Evolutionary conservation across 345 rosid species (phyloP), one percentile per base, ranked within the genome.

Genomic region (Limnanthes douglasii): DNA sequence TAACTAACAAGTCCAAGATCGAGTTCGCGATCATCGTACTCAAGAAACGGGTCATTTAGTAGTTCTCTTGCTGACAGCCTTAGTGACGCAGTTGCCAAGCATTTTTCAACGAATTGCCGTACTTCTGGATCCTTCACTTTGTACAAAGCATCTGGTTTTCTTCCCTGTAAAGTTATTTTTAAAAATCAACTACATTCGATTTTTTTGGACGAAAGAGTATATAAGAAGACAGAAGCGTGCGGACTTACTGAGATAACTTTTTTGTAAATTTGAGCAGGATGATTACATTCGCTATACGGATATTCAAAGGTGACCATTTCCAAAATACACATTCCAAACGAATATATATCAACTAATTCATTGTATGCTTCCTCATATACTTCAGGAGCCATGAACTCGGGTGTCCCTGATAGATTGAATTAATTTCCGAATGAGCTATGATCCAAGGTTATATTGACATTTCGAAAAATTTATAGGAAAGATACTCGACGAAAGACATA

Each of bases 321-420:
- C 59, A 92, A 60, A 31, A 92, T 64, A 73, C 96, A 80, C 99
- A 92, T 92, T 15, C 99, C 99, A 20, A 92, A 92, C 0, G 99
- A 78, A 49, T 92, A 92, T 49, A 85, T 72, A 56, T 92, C 99
- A n/a, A 92, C 99, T 32, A 92, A 47, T 50, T 92, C 96, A 50
- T 92, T 85, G 31, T 92, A 92, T 0, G 85, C 96, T 60, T 92
- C 99, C 64, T 81, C 86, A 25, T 85, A 92, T 11, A 92, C 82
- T 62, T 92, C 99, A 18, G 99, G 99, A 37, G 99, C 99, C 99
- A 92, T 92, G 40, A 92, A 92, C 68, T 92, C 99, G 5, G 94
- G 96, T 20, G 99, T 92, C 25, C 99, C 96, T 92, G 72, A 24
- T n/a, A 19, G 34, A 37, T n/a, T n/a, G n/a, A n/a, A n/a, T n/a